Evolutionary conservation across 179 eudicot species (phyloP).

Genomic region (Pouteria campechiana): DNA sequence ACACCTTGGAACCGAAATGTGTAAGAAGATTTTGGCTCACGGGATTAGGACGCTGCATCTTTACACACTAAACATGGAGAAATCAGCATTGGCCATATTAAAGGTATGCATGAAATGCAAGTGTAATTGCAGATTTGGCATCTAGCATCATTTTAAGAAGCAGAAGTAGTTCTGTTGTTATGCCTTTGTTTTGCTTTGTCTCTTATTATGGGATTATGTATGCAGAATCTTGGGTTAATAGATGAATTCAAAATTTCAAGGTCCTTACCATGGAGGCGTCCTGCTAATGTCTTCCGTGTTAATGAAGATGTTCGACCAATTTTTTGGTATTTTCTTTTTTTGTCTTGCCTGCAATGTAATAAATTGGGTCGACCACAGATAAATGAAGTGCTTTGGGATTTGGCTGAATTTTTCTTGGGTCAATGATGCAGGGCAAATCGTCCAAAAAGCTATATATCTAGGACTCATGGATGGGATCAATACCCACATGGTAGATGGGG

Average conservation of each 20-base stretch:
- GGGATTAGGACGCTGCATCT: conserved; percentile 86
- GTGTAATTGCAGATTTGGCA: conserved; percentile 9
- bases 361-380: no score
- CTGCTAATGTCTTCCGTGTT: conserved; percentile 68
- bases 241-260: conserved; percentile 83
- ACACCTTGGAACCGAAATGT: conserved; percentile 99
- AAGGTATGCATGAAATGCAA: no score
- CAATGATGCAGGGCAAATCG: conserved; percentile 83
- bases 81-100: conserved; percentile 86
- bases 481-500: conserved; percentile 97
- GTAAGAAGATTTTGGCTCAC: conserved; percentile 92
- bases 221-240: conserved; percentile 95
- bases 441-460: conserved; percentile 85
- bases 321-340: no score
- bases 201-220: conserved; percentile 4
- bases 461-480: conserved; percentile 90
- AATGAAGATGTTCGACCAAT: conserved; percentile 96
- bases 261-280: conserved; percentile 88
- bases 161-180: not conserved
- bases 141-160: not conserved
- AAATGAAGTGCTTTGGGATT: no score
- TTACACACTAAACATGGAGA: conserved; percentile 95
- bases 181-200: not conserved
- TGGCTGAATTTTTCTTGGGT: not conserved
- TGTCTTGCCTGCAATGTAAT: no score